These are phyloP conservation scores for Myxozyma monticola DNA, from an alignment of 805 yeast genomes.

Conservation along the genomic window DNA sequence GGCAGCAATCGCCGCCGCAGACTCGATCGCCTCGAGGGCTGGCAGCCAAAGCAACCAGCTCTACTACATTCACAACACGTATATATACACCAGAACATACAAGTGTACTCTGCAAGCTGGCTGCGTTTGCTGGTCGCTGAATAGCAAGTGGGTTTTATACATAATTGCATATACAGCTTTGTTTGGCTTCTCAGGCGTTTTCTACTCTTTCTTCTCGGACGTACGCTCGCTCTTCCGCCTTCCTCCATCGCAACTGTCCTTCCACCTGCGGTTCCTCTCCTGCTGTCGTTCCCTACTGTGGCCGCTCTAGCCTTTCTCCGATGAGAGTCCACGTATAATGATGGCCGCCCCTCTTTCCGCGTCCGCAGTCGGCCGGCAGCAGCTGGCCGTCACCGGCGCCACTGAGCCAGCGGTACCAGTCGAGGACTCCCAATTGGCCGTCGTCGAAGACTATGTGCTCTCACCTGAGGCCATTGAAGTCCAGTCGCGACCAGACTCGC, in stretches of 20 bases:
- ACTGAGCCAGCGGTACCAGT: constrained; percentile 20
- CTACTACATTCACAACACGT: too few relatives aligned
- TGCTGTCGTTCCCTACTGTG: background rate
- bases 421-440: constrained; percentile 10
- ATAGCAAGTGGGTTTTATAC: too few relatives aligned
- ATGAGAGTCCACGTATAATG: constrained; percentile 3
- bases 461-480: constrained; percentile 22
- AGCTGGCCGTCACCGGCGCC: constrained; percentile 15
- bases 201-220: too few relatives aligned
- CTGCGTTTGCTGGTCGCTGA: too few relatives aligned
- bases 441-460: constrained; percentile 26
- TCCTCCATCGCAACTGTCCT: background rate
- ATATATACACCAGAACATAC: too few relatives aligned
- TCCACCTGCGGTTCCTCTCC: background rate
- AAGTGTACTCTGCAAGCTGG: too few relatives aligned
- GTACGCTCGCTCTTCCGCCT: background rate
- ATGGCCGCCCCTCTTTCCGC: constrained; percentile 19
- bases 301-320: too few relatives aligned
- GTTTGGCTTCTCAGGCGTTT: too few relatives aligned
- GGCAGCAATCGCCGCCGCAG: too few relatives aligned
- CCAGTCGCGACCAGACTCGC: constrained; percentile 1
- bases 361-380: constrained; percentile 10
- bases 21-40: too few relatives aligned
- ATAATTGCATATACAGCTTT: too few relatives aligned
- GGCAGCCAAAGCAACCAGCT: too few relatives aligned